Conservation (phyloP, 805 yeast genomes). For the Tetrapisispora phaffii region DNA sequence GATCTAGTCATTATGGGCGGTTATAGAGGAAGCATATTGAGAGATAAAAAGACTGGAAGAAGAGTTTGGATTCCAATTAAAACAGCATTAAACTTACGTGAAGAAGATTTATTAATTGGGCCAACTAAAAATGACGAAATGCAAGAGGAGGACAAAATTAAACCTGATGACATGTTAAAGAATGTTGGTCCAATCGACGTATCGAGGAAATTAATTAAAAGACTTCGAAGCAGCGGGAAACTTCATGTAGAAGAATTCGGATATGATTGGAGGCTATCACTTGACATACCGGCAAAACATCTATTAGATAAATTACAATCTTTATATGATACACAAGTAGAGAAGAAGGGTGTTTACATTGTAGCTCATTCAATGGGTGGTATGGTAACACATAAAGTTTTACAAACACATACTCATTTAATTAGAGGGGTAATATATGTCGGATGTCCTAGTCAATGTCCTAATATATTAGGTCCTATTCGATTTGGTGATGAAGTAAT, state of each 20-base stretch:
- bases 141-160: conserved; percentile 40
- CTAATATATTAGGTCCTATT: conserved; percentile 78
- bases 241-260: conserved; percentile 65
- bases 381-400: conserved; percentile 65
- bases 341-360: conserved; percentile 51
- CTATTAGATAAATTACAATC: conserved; percentile 39
- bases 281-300: conserved; percentile 43
- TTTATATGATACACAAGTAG: conserved; percentile 32
- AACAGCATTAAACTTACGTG: conserved; percentile 70
- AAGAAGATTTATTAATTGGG: conserved; percentile 61
- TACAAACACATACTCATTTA: conserved; percentile 56
- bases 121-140: conserved; percentile 63
- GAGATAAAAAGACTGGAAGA: conserved; percentile 53
- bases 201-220: conserved; percentile 48
- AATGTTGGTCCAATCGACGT: conserved; percentile 86
- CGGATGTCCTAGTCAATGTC: conserved; percentile 77
- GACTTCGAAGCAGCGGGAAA: conserved; percentile 44
- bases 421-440: conserved; percentile 71
- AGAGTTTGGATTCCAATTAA: conserved; percentile 81
- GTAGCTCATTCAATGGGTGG: conserved; percentile 97
- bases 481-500: conserved; percentile 74
- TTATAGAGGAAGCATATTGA: conserved; percentile 69
- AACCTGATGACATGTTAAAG: conserved; percentile 67
- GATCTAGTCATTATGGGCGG: conserved; percentile 81
- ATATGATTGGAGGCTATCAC: conserved; percentile 87